Percentiles rank a stretch among this genome's conserved stretches.
These are phyloP conservation scores for Waitea zeae DNA, from an alignment of 1,284 basidiomycete species.

Conservation along the genomic window DNA sequence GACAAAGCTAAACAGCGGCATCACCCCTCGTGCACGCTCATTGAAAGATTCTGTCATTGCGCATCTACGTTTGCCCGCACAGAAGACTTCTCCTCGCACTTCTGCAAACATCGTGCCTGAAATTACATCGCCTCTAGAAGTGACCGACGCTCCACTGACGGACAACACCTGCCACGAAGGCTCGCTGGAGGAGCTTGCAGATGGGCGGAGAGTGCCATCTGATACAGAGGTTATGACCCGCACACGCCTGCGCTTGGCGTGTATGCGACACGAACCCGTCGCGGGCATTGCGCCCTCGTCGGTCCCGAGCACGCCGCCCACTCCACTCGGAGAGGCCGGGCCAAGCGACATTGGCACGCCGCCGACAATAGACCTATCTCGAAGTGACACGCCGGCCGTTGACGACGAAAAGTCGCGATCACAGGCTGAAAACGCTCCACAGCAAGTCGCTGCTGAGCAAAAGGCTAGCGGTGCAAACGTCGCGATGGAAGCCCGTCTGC, in stretches of 20 bases:
- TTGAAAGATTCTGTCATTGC: too few species aligned
- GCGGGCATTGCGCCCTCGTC: background rate
- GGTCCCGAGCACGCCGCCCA: too few species aligned
- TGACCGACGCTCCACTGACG: background rate
- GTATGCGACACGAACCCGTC: slow-evolving; percentile 3
- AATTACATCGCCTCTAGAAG: background rate
- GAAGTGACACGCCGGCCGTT: background rate
- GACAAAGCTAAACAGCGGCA: too few species aligned
- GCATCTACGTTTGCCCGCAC: background rate
- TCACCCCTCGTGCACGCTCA: too few species aligned
- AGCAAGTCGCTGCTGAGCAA: background rate
- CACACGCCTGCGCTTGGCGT: slow-evolving; percentile 13
- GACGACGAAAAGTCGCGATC: background rate
- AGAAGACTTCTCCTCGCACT: background rate
- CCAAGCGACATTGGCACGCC: background rate
- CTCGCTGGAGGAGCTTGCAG: slow-evolving; percentile 1
- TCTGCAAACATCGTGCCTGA: background rate
- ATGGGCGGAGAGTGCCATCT: slow-evolving; percentile 9
- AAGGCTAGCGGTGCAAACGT: background rate
- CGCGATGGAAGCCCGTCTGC: slow-evolving; percentile 23
- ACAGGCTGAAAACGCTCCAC: background rate
- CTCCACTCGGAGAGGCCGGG: background rate
- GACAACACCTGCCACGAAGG: slow-evolving; percentile 1
- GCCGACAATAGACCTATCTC: background rate
- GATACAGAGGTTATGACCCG: slow-evolving; percentile 17